Conservation (phyloP, 108 stramenopile species). For the Cyclotella cryptica region DNA sequence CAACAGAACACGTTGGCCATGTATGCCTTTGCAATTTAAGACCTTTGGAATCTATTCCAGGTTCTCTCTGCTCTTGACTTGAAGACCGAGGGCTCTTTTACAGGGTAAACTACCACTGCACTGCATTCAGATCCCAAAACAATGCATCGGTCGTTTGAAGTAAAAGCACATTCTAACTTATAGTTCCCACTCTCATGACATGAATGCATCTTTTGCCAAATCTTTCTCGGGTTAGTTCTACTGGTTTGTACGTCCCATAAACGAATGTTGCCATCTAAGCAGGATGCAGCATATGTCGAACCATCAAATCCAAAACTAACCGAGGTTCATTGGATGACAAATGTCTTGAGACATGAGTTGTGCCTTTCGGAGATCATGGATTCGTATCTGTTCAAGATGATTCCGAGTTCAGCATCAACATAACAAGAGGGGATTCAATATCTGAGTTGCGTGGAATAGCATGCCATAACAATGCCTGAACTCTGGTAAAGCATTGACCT, state of each 20-base stretch:
- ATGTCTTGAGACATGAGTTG: constrained; percentile 59
- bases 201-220: constrained; percentile 32
- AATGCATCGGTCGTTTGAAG: constrained; percentile 69
- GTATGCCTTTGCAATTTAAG: constrained; percentile 31
- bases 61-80: background rate
- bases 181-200: constrained; percentile 70
- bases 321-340: constrained; percentile 65
- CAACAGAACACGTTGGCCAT: constrained; percentile 65
- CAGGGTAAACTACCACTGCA: constrained; percentile 64
- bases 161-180: constrained; percentile 66
- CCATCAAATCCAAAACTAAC: constrained; percentile 68
- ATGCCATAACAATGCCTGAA: too few relatives aligned
- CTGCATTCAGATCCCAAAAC: constrained; percentile 81
- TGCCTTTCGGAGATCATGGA: constrained; percentile 78
- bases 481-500: too few relatives aligned
- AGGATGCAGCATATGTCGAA: constrained; percentile 66
- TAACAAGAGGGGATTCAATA: too few relatives aligned
- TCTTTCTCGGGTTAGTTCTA: constrained; percentile 38
- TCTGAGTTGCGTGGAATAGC: too few relatives aligned
- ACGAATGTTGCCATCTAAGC: constrained; percentile 83
- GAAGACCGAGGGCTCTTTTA: background rate
- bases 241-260: constrained; percentile 48
- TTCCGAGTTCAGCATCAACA: too few relatives aligned
- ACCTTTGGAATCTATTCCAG: constrained; percentile 1
- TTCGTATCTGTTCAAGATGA: constrained; percentile 41